Percentiles rank a stretch among this genome's conserved stretches.
These are phyloP conservation scores for Aspergillus terreus DNA, from an alignment of 2,329 filamentous ascomycete genomes.

Conservation along the genomic window DNA sequence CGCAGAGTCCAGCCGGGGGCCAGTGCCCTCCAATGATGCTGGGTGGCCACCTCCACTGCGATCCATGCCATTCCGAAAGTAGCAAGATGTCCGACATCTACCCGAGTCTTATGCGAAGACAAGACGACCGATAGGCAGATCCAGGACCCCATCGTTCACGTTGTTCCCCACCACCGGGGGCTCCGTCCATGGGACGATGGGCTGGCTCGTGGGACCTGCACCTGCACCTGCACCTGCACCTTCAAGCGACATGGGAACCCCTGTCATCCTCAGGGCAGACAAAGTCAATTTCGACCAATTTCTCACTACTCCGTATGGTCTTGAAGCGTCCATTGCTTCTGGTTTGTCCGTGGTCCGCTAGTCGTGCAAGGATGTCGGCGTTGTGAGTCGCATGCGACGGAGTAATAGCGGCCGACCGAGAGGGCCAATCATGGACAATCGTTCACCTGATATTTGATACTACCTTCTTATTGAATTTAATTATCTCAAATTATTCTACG, in stretches of 20 bases:
- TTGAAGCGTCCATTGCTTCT: not conserved
- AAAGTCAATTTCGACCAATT: not conserved
- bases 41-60: slow-evolving; percentile 5
- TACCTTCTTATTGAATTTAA: no score
- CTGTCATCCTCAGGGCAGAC: not conserved
- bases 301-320: not conserved
- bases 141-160: slow-evolving; percentile 18
- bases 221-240: not conserved
- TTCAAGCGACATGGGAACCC: not conserved
- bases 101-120: slow-evolving; percentile 5
- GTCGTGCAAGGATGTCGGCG: not conserved
- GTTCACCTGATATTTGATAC: no score
- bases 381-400: not conserved
- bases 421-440: no score
- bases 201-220: not conserved
- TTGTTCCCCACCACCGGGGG: slow-evolving; percentile 7
- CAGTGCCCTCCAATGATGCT: slow-evolving; percentile 6
- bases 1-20: not conserved
- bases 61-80: slow-evolving; percentile 15
- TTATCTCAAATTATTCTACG: no score
- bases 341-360: not conserved
- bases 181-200: not conserved
- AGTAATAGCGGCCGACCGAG: not conserved
- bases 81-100: slow-evolving; percentile 18
- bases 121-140: slow-evolving; percentile 19